Evolutionary conservation across 2,329 filamentous ascomycete species (phyloP).

Genomic region (Aspergillus clavatus): DNA sequence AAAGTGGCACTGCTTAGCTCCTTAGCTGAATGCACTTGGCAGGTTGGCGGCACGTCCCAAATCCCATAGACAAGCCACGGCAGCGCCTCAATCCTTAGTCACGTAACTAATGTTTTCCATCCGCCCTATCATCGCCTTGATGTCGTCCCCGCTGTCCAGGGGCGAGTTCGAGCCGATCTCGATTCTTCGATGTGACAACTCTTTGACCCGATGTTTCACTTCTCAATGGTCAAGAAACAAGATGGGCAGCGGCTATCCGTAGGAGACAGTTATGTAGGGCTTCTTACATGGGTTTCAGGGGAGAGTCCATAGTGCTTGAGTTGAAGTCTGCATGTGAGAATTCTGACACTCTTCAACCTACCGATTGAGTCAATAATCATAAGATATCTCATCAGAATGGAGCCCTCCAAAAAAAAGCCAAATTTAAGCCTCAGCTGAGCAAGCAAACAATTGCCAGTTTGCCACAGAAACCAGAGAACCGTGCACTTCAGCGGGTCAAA

Average conservation of each 20-base stretch:
- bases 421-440: background rate
- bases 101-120: background rate
- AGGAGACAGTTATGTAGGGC: too few species aligned
- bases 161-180: constrained; percentile 5
- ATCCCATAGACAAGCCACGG: too few species aligned
- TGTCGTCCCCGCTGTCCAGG: constrained; percentile 7
- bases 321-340: too few species aligned
- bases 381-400: background rate
- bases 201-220: background rate
- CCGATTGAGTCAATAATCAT: too few species aligned
- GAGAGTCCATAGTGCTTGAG: too few species aligned
- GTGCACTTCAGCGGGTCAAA: background rate
- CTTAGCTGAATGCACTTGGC: too few species aligned
- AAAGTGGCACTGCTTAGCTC: too few species aligned
- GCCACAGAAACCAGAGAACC: background rate
- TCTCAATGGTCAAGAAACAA: background rate
- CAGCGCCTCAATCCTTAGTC: background rate
- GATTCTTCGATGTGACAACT: background rate
- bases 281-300: too few species aligned
- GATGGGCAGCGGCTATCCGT: too few species aligned
- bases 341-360: too few species aligned
- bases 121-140: background rate
- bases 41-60: too few species aligned
- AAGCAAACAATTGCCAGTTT: background rate
- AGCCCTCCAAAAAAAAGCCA: background rate